A percentile compares a stretch with the other conserved stretches of the same genome.
Conservation (phyloP, 2,329 filamentous ascomycete genomes). For the Arthrinium puccinioides region DNA sequence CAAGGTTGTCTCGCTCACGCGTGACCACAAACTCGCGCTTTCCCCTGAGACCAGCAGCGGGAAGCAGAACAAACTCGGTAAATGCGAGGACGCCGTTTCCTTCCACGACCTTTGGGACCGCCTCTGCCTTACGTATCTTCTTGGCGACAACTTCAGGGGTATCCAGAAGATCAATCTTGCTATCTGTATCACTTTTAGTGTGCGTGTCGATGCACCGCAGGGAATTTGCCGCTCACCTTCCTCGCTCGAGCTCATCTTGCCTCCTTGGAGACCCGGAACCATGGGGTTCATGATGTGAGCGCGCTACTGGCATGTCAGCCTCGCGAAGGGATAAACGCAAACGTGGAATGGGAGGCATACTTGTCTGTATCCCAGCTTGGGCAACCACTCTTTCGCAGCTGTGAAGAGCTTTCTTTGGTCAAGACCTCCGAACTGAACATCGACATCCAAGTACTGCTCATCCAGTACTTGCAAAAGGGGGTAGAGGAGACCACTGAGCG, state of each 20-base stretch:
- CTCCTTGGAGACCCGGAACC: constrained; percentile 77
- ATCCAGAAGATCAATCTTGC: constrained; percentile 93
- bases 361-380: constrained; percentile 69
- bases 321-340: too few species aligned
- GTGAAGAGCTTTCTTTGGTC: constrained; percentile 90
- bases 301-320: too few species aligned
- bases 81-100: constrained; percentile 84
- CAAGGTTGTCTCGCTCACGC: constrained; percentile 53
- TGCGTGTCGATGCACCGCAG: too few species aligned
- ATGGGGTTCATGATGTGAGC: constrained; percentile 77
- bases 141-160: constrained; percentile 63
- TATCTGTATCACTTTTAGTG: constrained; percentile 39
- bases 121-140: constrained; percentile 82
- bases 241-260: constrained; percentile 80
- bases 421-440: constrained; percentile 74
- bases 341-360: neutral
- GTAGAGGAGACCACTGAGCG: constrained; percentile 70
- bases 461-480: constrained; percentile 86
- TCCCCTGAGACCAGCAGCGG: constrained; percentile 59
- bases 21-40: constrained; percentile 61
- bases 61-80: constrained; percentile 79
- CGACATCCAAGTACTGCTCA: constrained; percentile 80
- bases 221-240: constrained; percentile 3
- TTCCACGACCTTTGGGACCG: constrained; percentile 67
- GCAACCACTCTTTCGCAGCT: constrained; percentile 76